Base-by-base conservation (phyloP, 1,284 basidiomycete species). In the Cryptococcus sp. region DNA sequence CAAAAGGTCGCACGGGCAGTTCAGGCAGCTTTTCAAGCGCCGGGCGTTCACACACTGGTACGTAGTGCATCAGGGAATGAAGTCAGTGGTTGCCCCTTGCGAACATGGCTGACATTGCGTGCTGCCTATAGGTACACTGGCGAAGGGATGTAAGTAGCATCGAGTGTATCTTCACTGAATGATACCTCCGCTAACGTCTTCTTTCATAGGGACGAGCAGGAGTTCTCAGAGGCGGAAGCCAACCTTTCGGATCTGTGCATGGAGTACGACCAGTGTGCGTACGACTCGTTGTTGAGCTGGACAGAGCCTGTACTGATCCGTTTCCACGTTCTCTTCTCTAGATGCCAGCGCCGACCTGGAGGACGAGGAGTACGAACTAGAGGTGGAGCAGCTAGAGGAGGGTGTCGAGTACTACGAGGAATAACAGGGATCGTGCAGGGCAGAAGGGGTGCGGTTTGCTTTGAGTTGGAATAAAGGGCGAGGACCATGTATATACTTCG, bases 31-130 rank as follows among this genome's bases (percentile, higher is more conserved):
- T 37, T 93, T 84, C 79, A 88, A 87, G 72, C 83, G 91, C 46
- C 81, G 82, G 52, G 91, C 92, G 2, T 95, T 89, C 82, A 78
- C 92, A 57, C 91, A 95, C 75, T 93, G 91, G 72, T 68, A 40
- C 43, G 28, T 33, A 9, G 58, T 56, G 18, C 12, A n/a, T 33
- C 4, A 4, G 28, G 28, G 28, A 9, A 33, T 9, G 28, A 33
- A 9, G 28, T 9, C 28, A 33, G 28, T 33, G 9, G 28, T 33
- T 36, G n/a, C 24, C 28, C 15, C 15, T 33, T 35, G 12, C 16
- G 23, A n/a, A 8, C 13, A 20, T 37, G 2, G 53, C 52, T 60
- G 49, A 52, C 24, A 23, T 44, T 9, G 16, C 33, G 21, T 46
- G 20, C 20, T 11, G 16, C n/a, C 21, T 33, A 6, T 43, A 61